phyloP scores from a whole-genome alignment of 2,329 filamentous ascomycete species.

The Lecanicillium sp. region DNA sequence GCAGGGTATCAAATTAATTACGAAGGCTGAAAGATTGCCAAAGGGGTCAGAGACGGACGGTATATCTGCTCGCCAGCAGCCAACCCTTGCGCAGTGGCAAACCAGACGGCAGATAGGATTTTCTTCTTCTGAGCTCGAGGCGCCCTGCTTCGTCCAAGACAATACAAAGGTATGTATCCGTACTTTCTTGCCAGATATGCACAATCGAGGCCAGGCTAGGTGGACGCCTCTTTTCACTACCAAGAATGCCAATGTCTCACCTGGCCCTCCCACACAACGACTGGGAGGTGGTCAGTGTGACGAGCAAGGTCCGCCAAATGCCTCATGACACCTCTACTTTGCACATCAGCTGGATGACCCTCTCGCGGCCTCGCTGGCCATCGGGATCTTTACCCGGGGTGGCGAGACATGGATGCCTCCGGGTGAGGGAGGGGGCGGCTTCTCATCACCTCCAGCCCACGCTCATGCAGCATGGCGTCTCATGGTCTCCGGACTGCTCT shows the following conservation, averaged over 20 bases:
- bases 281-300: slow-evolving; percentile 10
- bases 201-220: background rate
- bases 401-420: background rate
- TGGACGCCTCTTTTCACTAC: slow-evolving; percentile 3
- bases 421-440: background rate
- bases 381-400: slow-evolving; percentile 7
- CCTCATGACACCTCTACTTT: slow-evolving; percentile 3
- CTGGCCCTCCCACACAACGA: slow-evolving; percentile 8
- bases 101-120: background rate
- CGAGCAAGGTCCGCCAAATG: background rate
- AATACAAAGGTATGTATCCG: slow-evolving; percentile 13
- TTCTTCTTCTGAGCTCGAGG: background rate
- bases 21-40: background rate
- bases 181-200: slow-evolving; percentile 14
- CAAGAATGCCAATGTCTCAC: slow-evolving; percentile 15
- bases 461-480: background rate
- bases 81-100: background rate
- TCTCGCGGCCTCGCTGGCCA: background rate
- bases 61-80: background rate
- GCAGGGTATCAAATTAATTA: background rate
- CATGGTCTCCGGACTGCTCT: too few relatives aligned
- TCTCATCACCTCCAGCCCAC: background rate
- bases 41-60: too few relatives aligned
- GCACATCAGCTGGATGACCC: background rate
- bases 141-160: background rate